Evolutionary conservation across 2,329 filamentous ascomycete genomes (phyloP), one percentile per base, ranked within the genome.

Genomic region (Beauveria bassiana): DNA sequence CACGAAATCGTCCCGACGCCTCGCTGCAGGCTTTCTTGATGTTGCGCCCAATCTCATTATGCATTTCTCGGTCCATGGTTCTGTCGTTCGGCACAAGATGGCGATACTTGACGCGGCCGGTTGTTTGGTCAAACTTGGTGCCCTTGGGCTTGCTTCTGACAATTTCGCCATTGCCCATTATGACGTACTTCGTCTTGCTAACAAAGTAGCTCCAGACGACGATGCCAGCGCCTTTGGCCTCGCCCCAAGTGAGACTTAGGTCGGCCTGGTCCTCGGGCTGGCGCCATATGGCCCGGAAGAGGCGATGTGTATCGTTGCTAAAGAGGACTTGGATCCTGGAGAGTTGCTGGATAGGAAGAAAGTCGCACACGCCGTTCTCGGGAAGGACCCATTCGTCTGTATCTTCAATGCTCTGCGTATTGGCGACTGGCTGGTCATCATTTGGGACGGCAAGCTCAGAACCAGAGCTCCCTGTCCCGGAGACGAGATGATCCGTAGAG

Each of bases 231-330:
- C 54, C 50, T 16, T 63, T 55, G 24, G 43, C 8, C 40, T 66
- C 55, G 7, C 45, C 59, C 62, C 65, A 68, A 26, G 52, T 20
- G 2, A 68, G 38, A 6, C 61, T 45, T 28, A 68, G 66, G 28
- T 55, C 38, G 1, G 65, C 64, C n/a, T 50, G 55, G 12, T 18
- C 28, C 5, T 43, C 51, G 1, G 51, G 46, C 55, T 65, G 61
- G 7, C 62, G 52, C 38, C 65, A 58, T 5, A 63, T 46, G 62
- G 24, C 3, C 31, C 9, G 22, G 34, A 56, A 59, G 3, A 62
- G 31, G 5, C 45, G 49, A 3, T 5, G 12, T 4, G 9, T 5
- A 5, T 50, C 5, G 7, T 9, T 16, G 2, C 24, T 2, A 1
- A 2, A 2, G 1, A 61, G 1, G 6, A 56, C 45, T 1, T 47